These are phyloP conservation scores for Huntiella moniliformis DNA, from an alignment of 2,329 filamentous ascomycete species.

Conservation along the genomic window DNA sequence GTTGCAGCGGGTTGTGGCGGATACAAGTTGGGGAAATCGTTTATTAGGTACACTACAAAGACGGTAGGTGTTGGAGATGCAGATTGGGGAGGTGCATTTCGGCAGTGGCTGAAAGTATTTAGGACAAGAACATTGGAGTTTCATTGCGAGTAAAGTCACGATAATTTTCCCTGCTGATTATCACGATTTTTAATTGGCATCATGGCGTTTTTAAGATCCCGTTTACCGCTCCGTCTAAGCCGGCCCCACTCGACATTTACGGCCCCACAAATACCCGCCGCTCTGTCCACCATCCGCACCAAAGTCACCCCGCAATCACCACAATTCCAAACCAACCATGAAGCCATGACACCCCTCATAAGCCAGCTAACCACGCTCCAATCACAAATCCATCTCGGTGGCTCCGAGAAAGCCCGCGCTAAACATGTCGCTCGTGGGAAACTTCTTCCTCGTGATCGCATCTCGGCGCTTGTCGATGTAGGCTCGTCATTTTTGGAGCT, in stretches of 20 bases:
- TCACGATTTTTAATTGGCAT: too few species aligned
- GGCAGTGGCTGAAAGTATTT: too few species aligned
- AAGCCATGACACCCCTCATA: constrained; percentile 58
- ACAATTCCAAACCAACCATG: constrained; percentile 65
- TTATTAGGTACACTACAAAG: too few species aligned
- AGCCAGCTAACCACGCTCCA: constrained; percentile 51
- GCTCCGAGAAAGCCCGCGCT: constrained; percentile 60
- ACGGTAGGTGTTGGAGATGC: too few species aligned
- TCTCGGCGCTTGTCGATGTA: constrained; percentile 72
- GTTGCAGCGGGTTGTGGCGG: too few species aligned
- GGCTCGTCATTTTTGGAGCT: constrained; percentile 84
- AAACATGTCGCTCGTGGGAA: constrained; percentile 80
- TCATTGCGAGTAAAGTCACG: too few species aligned
- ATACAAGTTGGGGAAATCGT: too few species aligned
- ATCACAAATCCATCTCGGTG: constrained; percentile 52
- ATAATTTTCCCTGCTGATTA: too few species aligned
- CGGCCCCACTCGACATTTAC: constrained; percentile 54
- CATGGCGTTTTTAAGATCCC: not conserved
- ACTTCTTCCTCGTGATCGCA: constrained; percentile 81
- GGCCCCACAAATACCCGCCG: constrained; percentile 60
- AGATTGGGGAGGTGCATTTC: too few species aligned
- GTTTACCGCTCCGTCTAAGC: not conserved
- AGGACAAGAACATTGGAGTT: too few species aligned
- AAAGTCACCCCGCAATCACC: constrained; percentile 57
- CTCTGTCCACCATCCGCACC: constrained; percentile 63